A percentile compares a stretch with the other conserved stretches of the same genome.
phyloP scores from a whole-genome alignment of 2,329 filamentous ascomycete genomes.

The Arthrobotrys iridis region DNA sequence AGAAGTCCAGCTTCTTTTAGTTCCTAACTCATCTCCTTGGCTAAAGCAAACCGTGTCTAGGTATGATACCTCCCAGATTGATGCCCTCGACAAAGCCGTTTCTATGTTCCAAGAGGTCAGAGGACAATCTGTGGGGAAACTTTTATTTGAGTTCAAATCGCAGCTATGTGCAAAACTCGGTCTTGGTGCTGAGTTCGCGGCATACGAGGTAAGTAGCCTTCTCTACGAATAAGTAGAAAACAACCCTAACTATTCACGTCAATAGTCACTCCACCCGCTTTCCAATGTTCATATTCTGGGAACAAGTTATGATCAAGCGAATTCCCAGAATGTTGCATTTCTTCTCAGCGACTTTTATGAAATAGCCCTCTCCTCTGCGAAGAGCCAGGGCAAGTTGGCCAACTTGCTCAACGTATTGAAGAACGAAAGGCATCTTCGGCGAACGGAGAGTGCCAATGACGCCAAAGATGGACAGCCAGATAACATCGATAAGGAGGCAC shows the following conservation, averaged over 20 bases:
- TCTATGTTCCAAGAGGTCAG: slow-evolving; percentile 24
- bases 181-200: slow-evolving; percentile 5
- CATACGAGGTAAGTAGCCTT: slow-evolving; percentile 15
- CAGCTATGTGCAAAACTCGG: background rate
- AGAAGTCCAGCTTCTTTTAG: slow-evolving; percentile 3
- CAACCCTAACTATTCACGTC: background rate
- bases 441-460: background rate
- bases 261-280: slow-evolving; percentile 32
- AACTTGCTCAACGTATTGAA: slow-evolving; percentile 1
- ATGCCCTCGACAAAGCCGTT: background rate
- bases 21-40: slow-evolving; percentile 1
- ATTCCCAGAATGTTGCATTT: slow-evolving; percentile 3
- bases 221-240: background rate
- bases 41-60: background rate
- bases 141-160: slow-evolving; percentile 27
- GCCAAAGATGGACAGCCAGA: slow-evolving; percentile 16
- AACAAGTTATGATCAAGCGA: background rate
- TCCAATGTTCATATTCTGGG: slow-evolving; percentile 36
- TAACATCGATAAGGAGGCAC: slow-evolving; percentile 29
- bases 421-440: background rate
- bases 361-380: slow-evolving; percentile 18
- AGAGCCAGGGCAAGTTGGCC: background rate
- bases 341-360: slow-evolving; percentile 32
- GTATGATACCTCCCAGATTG: background rate
- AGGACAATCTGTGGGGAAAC: background rate